phyloP scores from a whole-genome alignment of 2,329 filamentous ascomycete genomes.

The Ceratocystiopsis minuta region DNA sequence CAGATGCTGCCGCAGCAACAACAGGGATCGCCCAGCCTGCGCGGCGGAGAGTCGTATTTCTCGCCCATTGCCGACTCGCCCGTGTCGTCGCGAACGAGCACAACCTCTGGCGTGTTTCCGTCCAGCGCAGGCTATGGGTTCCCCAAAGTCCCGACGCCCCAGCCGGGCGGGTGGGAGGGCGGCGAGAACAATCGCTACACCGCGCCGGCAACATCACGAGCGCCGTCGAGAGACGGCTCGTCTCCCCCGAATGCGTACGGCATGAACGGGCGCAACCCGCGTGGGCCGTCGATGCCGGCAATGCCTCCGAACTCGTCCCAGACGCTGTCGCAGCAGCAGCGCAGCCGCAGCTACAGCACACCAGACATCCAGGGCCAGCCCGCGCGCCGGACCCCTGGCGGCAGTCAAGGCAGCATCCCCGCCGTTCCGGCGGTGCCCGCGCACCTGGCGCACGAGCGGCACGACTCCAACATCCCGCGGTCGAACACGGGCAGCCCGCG shows the following conservation, averaged over 20 bases:
- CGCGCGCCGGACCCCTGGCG: constrained; percentile 37
- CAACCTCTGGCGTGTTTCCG: constrained; percentile 54
- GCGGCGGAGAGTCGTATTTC: constrained; percentile 73
- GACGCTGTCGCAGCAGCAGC: constrained; percentile 43
- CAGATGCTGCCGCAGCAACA: constrained; percentile 21
- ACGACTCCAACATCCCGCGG: constrained; percentile 49
- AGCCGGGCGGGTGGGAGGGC: constrained; percentile 37
- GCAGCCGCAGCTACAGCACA: constrained; percentile 82
- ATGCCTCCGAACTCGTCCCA: constrained; percentile 34
- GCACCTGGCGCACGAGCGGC: constrained; percentile 35
- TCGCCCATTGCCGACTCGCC: constrained; percentile 72
- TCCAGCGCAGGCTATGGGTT: constrained; percentile 41
- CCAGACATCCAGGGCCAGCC: constrained; percentile 71
- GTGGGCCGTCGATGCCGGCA: constrained; percentile 64
- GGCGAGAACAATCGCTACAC: constrained; percentile 65
- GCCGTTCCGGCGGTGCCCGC: constrained; percentile 60
- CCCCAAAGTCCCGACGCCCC: constrained; percentile 53
- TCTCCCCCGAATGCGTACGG: constrained; percentile 45
- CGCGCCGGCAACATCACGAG: constrained; percentile 68
- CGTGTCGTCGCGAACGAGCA: constrained; percentile 56
- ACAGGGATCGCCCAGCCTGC: constrained; percentile 38
- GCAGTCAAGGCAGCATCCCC: constrained; percentile 37
- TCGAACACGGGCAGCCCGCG: constrained; percentile 69
- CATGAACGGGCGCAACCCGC: constrained; percentile 41
- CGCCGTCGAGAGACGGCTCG: constrained; percentile 58